Conservation (phyloP, 768 basidiomycete species). For the Cytidiella melzeri region DNA sequence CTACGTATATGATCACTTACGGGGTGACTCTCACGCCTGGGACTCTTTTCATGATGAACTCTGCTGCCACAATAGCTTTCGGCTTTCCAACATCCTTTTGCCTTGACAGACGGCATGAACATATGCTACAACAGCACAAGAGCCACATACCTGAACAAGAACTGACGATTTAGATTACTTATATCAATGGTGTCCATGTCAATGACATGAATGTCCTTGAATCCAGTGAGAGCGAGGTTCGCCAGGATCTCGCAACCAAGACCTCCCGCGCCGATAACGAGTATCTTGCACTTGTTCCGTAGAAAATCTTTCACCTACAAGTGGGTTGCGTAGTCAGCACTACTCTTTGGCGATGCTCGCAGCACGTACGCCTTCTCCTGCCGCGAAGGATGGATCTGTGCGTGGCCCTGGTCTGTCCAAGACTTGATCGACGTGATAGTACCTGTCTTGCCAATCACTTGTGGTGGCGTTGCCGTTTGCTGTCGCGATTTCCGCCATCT, state of each 20-base stretch:
- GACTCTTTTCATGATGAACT: conserved; percentile 95
- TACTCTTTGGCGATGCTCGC: too few relatives aligned
- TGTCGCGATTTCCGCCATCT: conserved; percentile 6
- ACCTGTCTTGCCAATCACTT: conserved; percentile 55
- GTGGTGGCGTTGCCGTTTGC: conserved; percentile 32
- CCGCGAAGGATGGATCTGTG: conserved; percentile 76
- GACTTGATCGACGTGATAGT: conserved; percentile 81
- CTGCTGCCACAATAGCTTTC: conserved; percentile 91
- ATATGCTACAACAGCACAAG: neutral
- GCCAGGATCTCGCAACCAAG: conserved; percentile 97
- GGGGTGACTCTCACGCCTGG: conserved; percentile 96
- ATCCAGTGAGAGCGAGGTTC: conserved; percentile 92
- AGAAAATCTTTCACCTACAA: conserved; percentile 83
- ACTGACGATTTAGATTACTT: conserved; percentile 97
- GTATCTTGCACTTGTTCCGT: conserved; percentile 77
- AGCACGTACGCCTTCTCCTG: conserved; percentile 74
- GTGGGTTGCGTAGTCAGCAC: conserved; percentile 4
- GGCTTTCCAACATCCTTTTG: conserved; percentile 88
- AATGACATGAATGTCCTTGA: conserved; percentile 98
- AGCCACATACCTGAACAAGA: conserved; percentile 78
- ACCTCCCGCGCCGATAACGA: conserved; percentile 97
- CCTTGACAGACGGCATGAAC: conserved; percentile 32
- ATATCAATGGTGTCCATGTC: conserved; percentile 99
- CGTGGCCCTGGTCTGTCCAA: conserved; percentile 84
- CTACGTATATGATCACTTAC: conserved; percentile 40